Evolutionary conservation across 352 stramenopile genomes (phyloP).

Genomic region (Globisporangium heterothallicum): DNA sequence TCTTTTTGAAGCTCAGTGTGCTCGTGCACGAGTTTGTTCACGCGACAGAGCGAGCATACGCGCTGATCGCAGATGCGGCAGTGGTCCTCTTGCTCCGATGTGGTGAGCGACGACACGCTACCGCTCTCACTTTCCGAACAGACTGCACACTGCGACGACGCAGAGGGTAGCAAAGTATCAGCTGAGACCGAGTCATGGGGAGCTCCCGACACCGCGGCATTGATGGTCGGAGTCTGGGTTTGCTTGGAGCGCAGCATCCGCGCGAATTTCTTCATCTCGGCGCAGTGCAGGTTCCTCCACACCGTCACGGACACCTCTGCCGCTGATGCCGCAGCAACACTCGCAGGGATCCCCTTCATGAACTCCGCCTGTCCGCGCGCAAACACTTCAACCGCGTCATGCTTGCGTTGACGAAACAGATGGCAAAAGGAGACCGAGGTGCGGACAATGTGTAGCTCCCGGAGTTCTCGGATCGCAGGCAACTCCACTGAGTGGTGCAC

Average conservation of each 20-base stretch:
- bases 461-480: slow-evolving; percentile 27
- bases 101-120: not conserved
- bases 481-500: slow-evolving; percentile 47
- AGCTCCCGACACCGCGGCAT: no score
- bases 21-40: not conserved
- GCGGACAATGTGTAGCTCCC: slow-evolving; percentile 29
- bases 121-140: not conserved
- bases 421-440: slow-evolving; percentile 42
- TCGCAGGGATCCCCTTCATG: slow-evolving; percentile 25
- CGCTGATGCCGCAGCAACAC: slow-evolving; percentile 18
- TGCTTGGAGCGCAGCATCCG: not conserved
- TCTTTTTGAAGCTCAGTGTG: not conserved
- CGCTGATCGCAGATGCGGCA: not conserved
- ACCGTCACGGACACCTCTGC: slow-evolving; percentile 1
- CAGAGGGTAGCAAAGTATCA: not conserved
- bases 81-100: not conserved
- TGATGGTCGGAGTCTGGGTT: not conserved
- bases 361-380: slow-evolving; percentile 26
- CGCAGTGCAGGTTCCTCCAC: not conserved
- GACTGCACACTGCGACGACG: not conserved
- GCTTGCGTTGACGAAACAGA: slow-evolving; percentile 32
- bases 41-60: not conserved
- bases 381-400: slow-evolving; percentile 33
- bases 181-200: not conserved
- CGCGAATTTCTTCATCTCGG: not conserved